These are phyloP conservation scores for Stachybotrys elegans DNA, from an alignment of 2,329 filamentous ascomycete species.

Conservation along the genomic window DNA sequence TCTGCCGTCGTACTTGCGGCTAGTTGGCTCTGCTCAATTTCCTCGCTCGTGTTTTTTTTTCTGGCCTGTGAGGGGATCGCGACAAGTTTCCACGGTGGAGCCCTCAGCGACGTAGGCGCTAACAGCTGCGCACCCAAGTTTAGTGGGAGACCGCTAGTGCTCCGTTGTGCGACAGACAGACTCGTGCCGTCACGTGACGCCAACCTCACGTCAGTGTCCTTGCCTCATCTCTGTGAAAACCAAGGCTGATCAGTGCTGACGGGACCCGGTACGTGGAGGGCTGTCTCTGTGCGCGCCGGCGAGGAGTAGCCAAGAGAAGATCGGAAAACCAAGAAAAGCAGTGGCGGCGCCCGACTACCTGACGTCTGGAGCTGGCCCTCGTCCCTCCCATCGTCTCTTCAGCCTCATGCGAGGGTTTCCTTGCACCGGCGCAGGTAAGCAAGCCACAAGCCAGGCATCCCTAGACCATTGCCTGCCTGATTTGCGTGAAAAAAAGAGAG, in stretches of 20 bases:
- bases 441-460: background rate
- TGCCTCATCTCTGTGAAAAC: no score
- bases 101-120: conserved; percentile 3
- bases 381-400: no score
- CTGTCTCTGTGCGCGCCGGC: background rate
- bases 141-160: background rate
- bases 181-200: background rate
- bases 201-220: no score
- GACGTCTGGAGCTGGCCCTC: no score
- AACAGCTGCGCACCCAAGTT: background rate
- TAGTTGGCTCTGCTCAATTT: background rate
- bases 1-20: background rate
- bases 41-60: background rate
- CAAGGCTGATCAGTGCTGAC: no score
- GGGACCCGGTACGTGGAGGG: background rate
- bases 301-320: background rate
- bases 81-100: conserved; percentile 13
- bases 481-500: background rate
- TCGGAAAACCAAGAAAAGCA: background rate
- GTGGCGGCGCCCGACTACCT: no score
- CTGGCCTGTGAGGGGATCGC: conserved; percentile 14
- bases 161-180: background rate
- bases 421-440: background rate
- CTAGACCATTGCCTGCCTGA: background rate
- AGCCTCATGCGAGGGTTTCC: background rate